Conservation (phyloP, 1,284 basidiomycete species). For the Flammula alnicola region DNA sequence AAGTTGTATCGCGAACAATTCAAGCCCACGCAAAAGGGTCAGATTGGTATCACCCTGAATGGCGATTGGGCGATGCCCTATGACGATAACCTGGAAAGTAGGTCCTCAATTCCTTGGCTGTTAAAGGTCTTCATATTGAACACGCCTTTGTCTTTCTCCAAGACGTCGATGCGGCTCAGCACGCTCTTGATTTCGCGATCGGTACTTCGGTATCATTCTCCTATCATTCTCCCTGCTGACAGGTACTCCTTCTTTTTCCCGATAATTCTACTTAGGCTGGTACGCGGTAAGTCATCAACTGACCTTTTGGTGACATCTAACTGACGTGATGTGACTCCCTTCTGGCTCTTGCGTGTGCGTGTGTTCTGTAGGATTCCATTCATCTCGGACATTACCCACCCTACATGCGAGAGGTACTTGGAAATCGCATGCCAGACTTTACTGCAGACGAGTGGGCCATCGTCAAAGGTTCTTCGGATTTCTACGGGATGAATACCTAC, state of each 20-base stretch:
- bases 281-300: constrained; percentile 51
- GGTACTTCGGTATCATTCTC: constrained; percentile 43
- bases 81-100: constrained; percentile 70
- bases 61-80: constrained; percentile 81
- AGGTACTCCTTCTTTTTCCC: constrained; percentile 21
- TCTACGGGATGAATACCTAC: constrained; percentile 81
- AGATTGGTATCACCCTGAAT: constrained; percentile 80
- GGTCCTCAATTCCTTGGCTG: constrained; percentile 17
- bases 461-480: constrained; percentile 77
- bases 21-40: constrained; percentile 62
- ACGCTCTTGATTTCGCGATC: constrained; percentile 74
- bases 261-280: constrained; percentile 51
- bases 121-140: constrained; percentile 4
- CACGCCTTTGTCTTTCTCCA: constrained; percentile 2
- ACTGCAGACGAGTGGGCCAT: constrained; percentile 65
- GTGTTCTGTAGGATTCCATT: constrained; percentile 58
- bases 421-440: constrained; percentile 69
- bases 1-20: constrained; percentile 71
- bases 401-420: constrained; percentile 69
- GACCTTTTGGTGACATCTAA: constrained; percentile 11
- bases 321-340: constrained; percentile 5
- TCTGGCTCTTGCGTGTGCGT: constrained; percentile 16
- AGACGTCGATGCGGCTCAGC: constrained; percentile 75
- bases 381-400: constrained; percentile 79
- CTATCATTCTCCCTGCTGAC: constrained; percentile 24